phyloP scores from a whole-genome alignment of 331 rosid species.

The Rosa hybrid region DNA sequence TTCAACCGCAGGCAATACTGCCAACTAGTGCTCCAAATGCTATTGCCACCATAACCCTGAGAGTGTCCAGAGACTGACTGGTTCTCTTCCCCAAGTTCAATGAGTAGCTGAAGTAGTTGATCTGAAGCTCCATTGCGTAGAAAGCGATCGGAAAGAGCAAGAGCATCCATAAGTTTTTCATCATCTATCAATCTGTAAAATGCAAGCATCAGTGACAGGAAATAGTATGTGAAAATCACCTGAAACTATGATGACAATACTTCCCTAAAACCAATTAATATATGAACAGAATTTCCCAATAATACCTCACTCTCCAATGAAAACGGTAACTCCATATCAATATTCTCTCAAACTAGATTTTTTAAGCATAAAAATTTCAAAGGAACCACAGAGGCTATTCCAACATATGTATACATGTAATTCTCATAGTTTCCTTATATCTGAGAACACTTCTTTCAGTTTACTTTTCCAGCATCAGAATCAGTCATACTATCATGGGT shows the following conservation, averaged over 20 bases:
- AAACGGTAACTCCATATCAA: not conserved
- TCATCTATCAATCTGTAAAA: conserved; percentile 73
- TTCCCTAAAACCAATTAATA: not conserved
- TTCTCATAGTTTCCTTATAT: not conserved
- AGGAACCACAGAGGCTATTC: not conserved
- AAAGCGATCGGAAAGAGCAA: conserved; percentile 97
- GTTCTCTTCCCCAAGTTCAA: conserved; percentile 72
- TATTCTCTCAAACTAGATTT: conserved; percentile 1
- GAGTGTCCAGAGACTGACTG: conserved; percentile 52
- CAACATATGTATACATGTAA: not conserved
- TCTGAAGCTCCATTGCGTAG: conserved; percentile 96
- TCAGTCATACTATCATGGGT: not conserved
- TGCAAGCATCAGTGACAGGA: not conserved
- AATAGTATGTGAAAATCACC: conserved; percentile 6
- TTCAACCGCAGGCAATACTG: conserved; percentile 97
- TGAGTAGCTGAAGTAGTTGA: conserved; percentile 76
- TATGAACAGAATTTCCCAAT: not conserved
- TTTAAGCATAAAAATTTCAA: not conserved
- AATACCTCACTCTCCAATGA: conserved; percentile 3
- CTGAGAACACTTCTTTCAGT: not conserved
- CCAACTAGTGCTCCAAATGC: conserved; percentile 86
- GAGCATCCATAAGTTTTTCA: conserved; percentile 93
- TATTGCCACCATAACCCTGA: conserved; percentile 61
- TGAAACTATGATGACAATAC: not conserved
- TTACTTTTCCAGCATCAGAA: not conserved